Base-by-base conservation (phyloP, 2,329 filamentous ascomycete genomes). In the Phialophora chinensis region DNA sequence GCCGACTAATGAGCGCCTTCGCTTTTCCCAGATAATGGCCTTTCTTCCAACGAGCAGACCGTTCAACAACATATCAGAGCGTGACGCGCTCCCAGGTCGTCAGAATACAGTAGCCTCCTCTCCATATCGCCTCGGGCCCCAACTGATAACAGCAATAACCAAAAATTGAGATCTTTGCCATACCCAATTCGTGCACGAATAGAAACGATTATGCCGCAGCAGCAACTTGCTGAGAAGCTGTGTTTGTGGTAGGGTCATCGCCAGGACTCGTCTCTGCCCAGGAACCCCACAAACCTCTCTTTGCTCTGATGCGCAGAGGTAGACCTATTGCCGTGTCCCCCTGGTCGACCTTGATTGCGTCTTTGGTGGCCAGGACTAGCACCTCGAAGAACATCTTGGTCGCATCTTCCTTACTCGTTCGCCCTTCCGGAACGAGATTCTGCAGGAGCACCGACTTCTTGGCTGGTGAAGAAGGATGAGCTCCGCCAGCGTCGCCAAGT, bases 361-460 rank as follows among this genome's bases (percentile, higher is more conserved):
- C 95, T 81, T 99, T 99, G 50, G 95, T 99, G 4, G 94, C 95
- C 55, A 99, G 85, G 2, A 99, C 95, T 27, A 99, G 84, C 62
- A 95, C 90, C 80, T 99, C 95, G 74, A 99, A 99, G 82, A 99
- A 99, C 93, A 99, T 97, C 85, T 97, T 97, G 52, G 95, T 99
- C 0, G 95, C 95, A 74, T 98, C 95, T 8, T 91, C 90, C 78
- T 92, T 91, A 71, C 86, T 92, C 0, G 94, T 94, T 67, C 86
- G 87, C 70, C 85, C 81, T 79, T 96, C 92, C 0, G 95, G 95
- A 38, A 97, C 85, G 56, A 99, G 85, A 65, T 96, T 91, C 74
- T 97, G 94, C 84, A 99, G 97, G 2, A 96, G 84, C 2, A 96
- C 92, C 12, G 87, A 87, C 27, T 85, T 86, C 77, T 90, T 90